Base-by-base conservation (phyloP, 2,329 filamentous ascomycete genomes). In the Paraphaeosphaeria minitans region DNA sequence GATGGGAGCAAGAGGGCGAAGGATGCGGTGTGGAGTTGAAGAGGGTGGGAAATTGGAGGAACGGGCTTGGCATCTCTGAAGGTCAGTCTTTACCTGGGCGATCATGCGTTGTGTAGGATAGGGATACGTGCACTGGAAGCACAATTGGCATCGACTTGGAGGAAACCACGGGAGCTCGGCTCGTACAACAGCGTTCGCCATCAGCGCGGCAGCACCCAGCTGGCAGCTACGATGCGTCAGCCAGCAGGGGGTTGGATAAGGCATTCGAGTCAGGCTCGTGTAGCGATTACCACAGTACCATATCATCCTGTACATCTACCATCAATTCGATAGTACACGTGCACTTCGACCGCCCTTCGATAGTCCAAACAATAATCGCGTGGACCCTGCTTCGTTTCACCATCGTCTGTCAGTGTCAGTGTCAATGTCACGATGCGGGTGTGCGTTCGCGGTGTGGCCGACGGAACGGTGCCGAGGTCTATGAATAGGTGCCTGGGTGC, bases 1-100 rank as follows among this genome's bases (percentile, higher is more conserved):
- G 70, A 73, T 14, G 78, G 79, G 4, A 76, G 73, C 41, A 71
- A 75, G n/a, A 71, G 78, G 52, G 75, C 71, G 13, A 80, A 78
- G 61, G 80, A 81, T 64, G 79, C 79, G 12, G 76, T 81, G 8
- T 81, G 80, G 80, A 79, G 78, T 29, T 75, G 29, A 35, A 33
- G 24, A 27, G 33, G 29, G 8, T 24, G 16, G 16, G 37, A 9
- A 39, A 13, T 8, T 5, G 37, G n/a, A n/a, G 14, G 37, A 39
- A 7, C 16, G 37, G 16, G 4, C 16, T 39, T n/a, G 2, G n/a
- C 14, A 39, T n/a, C 35, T 37, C 16, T 37, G 12, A 13, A 14
- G 13, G 13, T 37, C 35, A 13, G n/a, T 16, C 14, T 16, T n/a
- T 14, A 39, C 37, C 14, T 5, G 37, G 37, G 16, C 16, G 9